Conservation (phyloP, 2,329 filamentous ascomycete genomes). For the Metarhizium anisopliae region DNA sequence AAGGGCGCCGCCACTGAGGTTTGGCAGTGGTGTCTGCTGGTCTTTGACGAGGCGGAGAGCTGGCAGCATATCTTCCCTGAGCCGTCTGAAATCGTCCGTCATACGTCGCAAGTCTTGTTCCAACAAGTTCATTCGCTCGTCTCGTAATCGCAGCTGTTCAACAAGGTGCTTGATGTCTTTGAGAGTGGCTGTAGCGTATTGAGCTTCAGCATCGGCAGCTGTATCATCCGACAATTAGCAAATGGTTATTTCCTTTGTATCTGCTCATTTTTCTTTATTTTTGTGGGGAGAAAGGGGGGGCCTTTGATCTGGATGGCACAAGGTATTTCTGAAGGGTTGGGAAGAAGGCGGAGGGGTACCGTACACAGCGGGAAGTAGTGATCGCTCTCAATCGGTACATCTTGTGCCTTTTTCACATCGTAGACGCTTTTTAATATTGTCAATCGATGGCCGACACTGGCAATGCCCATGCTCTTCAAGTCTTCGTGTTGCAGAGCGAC, state of each 20-base stretch:
- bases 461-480: conserved; percentile 88
- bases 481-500: conserved; percentile 86
- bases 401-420: conserved; percentile 90
- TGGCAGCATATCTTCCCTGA: conserved; percentile 86
- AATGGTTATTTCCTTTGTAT: background rate
- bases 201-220: conserved; percentile 84
- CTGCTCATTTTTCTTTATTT: background rate
- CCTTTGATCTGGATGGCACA: background rate
- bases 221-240: conserved; percentile 14
- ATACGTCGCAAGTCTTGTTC: conserved; percentile 78
- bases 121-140: conserved; percentile 77
- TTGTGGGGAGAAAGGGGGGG: too few species aligned
- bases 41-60: conserved; percentile 88
- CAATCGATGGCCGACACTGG: conserved; percentile 85
- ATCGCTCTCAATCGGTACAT: conserved; percentile 82
- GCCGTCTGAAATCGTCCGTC: conserved; percentile 76
- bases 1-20: conserved; percentile 21
- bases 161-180: conserved; percentile 90
- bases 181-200: conserved; percentile 79
- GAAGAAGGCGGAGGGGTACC: background rate
- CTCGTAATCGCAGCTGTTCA: conserved; percentile 78
- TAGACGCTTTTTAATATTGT: conserved; percentile 95
- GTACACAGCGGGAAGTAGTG: conserved; percentile 89
- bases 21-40: conserved; percentile 76
- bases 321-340: background rate